Percentiles rank a stretch among this genome's conserved stretches.
These are phyloP conservation scores for Xerocomus potaroensis DNA, from an alignment of 768 basidiomycete species.

Conservation along the genomic window DNA sequence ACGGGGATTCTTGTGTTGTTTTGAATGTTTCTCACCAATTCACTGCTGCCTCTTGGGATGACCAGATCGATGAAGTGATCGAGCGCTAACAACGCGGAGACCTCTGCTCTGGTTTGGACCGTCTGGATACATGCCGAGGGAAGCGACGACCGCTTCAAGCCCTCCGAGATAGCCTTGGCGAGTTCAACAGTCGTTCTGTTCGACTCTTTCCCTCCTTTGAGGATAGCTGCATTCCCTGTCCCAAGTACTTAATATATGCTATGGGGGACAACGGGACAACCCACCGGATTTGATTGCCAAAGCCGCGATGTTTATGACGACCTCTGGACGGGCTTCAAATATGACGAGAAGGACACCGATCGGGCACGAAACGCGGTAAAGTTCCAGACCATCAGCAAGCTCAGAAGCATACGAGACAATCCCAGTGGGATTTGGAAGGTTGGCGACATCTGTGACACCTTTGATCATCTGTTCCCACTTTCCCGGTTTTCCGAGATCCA, in stretches of 20 bases:
- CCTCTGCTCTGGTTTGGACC: slow-evolving; percentile 88
- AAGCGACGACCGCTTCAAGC: slow-evolving; percentile 67
- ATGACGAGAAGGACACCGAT: slow-evolving; percentile 96
- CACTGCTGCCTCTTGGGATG: slow-evolving; percentile 93
- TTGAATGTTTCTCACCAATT: slow-evolving; percentile 84
- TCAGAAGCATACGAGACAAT: slow-evolving; percentile 84
- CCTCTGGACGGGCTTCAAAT: slow-evolving; percentile 96
- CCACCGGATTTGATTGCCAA: slow-evolving; percentile 94
- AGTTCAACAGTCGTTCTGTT: slow-evolving; percentile 72
- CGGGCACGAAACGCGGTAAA: slow-evolving; percentile 93
- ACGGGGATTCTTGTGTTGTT: slow-evolving; percentile 90
- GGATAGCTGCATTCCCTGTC: slow-evolving; percentile 90
- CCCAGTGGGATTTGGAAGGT: slow-evolving; percentile 83
- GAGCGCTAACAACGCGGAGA: slow-evolving; percentile 78
- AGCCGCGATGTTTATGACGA: slow-evolving; percentile 95
- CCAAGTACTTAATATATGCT: background rate
- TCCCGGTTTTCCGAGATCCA: slow-evolving; percentile 73
- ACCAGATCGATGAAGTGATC: slow-evolving; percentile 96
- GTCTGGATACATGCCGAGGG: slow-evolving; percentile 84
- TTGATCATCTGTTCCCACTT: slow-evolving; percentile 96
- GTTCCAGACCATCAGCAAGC: slow-evolving; percentile 80
- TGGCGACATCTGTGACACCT: slow-evolving; percentile 83
- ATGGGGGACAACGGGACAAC: slow-evolving; percentile 17
- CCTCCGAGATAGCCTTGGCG: slow-evolving; percentile 73
- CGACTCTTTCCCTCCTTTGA: slow-evolving; percentile 98